Evolutionary conservation across 2,329 filamentous ascomycete genomes (phyloP).

Genomic region (Ilyonectria robusta): DNA sequence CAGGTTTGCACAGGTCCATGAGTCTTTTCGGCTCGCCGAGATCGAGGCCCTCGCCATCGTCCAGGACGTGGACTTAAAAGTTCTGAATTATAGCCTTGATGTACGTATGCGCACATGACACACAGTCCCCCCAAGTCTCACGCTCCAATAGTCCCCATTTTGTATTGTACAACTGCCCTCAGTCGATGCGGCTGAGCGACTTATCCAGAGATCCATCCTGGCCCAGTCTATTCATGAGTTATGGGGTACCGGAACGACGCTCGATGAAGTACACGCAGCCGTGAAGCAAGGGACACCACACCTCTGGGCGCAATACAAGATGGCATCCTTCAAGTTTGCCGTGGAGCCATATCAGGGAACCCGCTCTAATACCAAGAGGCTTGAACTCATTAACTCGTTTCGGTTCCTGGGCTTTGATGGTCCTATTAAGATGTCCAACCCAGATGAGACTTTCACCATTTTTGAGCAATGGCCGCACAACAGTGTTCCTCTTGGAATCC

Average conservation of each 20-base stretch:
- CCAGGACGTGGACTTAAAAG: constrained; percentile 75
- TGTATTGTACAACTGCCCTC: constrained; percentile 82
- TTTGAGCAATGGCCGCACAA: constrained; percentile 84
- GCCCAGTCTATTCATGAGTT: constrained; percentile 88
- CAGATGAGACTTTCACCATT: constrained; percentile 82
- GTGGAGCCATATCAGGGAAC: constrained; percentile 87
- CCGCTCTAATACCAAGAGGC: constrained; percentile 73
- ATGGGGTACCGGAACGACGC: constrained; percentile 81
- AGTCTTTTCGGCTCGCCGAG: constrained; percentile 91
- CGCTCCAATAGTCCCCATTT: constrained; percentile 79
- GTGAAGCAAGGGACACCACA: constrained; percentile 71
- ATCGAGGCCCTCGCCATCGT: constrained; percentile 83
- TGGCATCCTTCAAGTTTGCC: constrained; percentile 83
- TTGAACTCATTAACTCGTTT: constrained; percentile 87
- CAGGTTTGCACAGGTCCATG: constrained; percentile 89
- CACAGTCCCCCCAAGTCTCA: constrained; percentile 39
- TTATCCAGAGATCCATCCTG: constrained; percentile 85
- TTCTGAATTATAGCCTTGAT: constrained; percentile 81
- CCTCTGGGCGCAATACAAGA: constrained; percentile 77
- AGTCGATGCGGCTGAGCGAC: constrained; percentile 71
- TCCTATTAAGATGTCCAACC: constrained; percentile 80
- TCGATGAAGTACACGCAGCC: constrained; percentile 77
- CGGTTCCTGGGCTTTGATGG: constrained; percentile 83
- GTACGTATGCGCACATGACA: constrained; percentile 65
- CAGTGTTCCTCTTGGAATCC: constrained; percentile 61